Evolutionary conservation across 2,329 filamentous ascomycete genomes (phyloP).

Genomic region (Aspergillus sp.): DNA sequence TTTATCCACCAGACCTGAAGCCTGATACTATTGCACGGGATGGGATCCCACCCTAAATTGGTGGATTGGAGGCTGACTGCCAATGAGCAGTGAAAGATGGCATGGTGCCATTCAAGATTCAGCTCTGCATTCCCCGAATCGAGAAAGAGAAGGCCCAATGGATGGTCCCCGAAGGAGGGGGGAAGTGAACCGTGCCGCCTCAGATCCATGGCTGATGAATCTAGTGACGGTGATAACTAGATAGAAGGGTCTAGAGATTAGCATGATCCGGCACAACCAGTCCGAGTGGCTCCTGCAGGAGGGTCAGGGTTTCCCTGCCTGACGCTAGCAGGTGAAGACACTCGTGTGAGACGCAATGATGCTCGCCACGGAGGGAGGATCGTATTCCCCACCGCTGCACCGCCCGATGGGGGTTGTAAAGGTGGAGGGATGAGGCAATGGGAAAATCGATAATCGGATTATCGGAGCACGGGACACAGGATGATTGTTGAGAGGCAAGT

Average conservation of each 20-base stretch:
- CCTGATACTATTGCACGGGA: slow-evolving; percentile 15
- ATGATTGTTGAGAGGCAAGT: not conserved
- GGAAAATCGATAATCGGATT: slow-evolving; percentile 13
- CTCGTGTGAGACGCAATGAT: slow-evolving; percentile 17
- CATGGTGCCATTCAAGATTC: slow-evolving; percentile 17
- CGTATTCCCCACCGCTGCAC: slow-evolving; percentile 18
- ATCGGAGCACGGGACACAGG: slow-evolving; percentile 11
- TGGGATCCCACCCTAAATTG: slow-evolving; percentile 12
- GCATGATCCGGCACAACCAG: slow-evolving; percentile 5
- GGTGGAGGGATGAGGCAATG: slow-evolving; percentile 3
- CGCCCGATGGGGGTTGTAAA: slow-evolving; percentile 7
- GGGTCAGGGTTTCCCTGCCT: slow-evolving; percentile 16
- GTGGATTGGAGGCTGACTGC: slow-evolving; percentile 9
- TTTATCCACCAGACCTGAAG: not conserved
- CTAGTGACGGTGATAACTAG: slow-evolving; percentile 14
- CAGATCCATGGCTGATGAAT: slow-evolving; percentile 12
- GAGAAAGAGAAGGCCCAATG: slow-evolving; percentile 21
- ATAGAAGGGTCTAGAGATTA: slow-evolving; percentile 13
- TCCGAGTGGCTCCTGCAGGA: slow-evolving; percentile 17
- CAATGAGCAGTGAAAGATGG: slow-evolving; percentile 20
- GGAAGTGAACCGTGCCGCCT: slow-evolving; percentile 10
- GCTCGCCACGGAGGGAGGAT: slow-evolving; percentile 19
- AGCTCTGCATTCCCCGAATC: slow-evolving; percentile 19
- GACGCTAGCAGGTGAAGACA: slow-evolving; percentile 13
- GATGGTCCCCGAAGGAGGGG: slow-evolving; percentile 8